A percentile compares a stretch with the other conserved stretches of the same genome.
Evolutionary conservation across 129 eudicot species (phyloP).

Genomic region (Escallonia rubra): DNA sequence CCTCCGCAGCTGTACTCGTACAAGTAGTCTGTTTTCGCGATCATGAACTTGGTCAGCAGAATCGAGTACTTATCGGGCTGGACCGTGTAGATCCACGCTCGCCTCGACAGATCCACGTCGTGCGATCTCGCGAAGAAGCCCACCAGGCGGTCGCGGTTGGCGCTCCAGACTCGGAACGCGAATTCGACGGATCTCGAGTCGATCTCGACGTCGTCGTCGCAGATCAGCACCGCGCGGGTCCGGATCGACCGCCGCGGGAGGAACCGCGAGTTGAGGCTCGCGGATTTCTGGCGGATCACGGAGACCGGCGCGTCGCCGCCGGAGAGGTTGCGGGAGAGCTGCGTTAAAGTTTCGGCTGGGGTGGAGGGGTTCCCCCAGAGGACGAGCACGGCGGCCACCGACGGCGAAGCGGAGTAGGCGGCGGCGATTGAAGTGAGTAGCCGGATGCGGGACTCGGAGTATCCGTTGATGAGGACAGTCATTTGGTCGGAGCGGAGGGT

Average conservation of each 20-base stretch:
- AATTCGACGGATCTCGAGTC: slow-evolving; percentile 46
- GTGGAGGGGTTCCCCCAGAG: slow-evolving; percentile 81
- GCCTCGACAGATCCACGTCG: slow-evolving; percentile 41
- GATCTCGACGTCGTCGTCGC: slow-evolving; percentile 79
- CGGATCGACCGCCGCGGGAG: slow-evolving; percentile 53
- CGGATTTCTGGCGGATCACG: slow-evolving; percentile 43
- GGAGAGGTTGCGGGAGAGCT: slow-evolving; percentile 54
- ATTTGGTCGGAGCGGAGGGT: slow-evolving; percentile 61
- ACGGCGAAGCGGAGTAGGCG: slow-evolving; percentile 45
- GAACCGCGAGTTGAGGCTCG: slow-evolving; percentile 68
- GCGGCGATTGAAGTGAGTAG: slow-evolving; percentile 50
- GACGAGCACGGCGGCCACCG: slow-evolving; percentile 46
- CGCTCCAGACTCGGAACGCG: slow-evolving; percentile 53
- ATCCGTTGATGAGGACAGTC: slow-evolving; percentile 72
- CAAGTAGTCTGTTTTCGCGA: slow-evolving; percentile 41
- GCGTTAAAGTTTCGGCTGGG: slow-evolving; percentile 23
- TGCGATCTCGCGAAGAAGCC: slow-evolving; percentile 90
- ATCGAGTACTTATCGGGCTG: slow-evolving; percentile 69
- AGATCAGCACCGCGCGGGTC: slow-evolving; percentile 70
- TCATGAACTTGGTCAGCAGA: slow-evolving; percentile 70
- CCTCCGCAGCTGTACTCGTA: slow-evolving; percentile 37
- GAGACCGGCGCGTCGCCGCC: slow-evolving; percentile 53
- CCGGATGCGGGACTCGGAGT: slow-evolving; percentile 65
- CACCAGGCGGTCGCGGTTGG: slow-evolving; percentile 39
- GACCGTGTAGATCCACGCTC: slow-evolving; percentile 77